Evolutionary conservation across 768 basidiomycete species (phyloP), one percentile per base, ranked within the genome.

Genomic region (Fistulinella prunicolor): DNA sequence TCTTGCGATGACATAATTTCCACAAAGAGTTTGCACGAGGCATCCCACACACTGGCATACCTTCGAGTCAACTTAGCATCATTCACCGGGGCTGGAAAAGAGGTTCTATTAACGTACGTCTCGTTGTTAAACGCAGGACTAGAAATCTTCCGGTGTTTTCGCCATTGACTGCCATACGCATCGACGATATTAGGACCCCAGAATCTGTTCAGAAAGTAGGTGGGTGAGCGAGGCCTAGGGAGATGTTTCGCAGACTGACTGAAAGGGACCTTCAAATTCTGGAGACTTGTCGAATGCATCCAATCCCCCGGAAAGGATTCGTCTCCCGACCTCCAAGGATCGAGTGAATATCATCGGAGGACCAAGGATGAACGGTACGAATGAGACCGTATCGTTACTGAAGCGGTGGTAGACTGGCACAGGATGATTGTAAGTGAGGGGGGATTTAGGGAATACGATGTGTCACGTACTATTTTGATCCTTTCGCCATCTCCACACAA

Each of bases 181-280:
- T 52, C 42, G 7, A 57, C 26, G 19, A 60, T 32, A 24, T 49
- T 59, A 9, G 58, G 58, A 34, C 58, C 58, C 58, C 58, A 59
- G 20, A 46, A 59, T 29, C 58, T 59, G 22, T 41, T 36, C 17
- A 3, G n/a, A n/a, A n/a, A n/a, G n/a, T n/a, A n/a, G n/a, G n/a
- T n/a, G n/a, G 13, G 0, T 10, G 28, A 12, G 13, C 10, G n/a
- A 28, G 5, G 20, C 16, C 19, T 28, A 0, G 9, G 2, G 4
- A 21, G 10, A 26, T 17, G 35, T 5, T 7, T 8, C 17, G n/a
- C 28, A 23, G 32, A 49, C 49, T 50, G 19, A 50, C 49, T 20
- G 21, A 32, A 50, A 30, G 22, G 22, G 32, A 28, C 35, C 38
- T 12, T 26, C 4, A 46, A 46, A 9, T 34, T 47, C 30, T 38